These are phyloP conservation scores for Diplodia sapinea DNA, from an alignment of 2,329 filamentous ascomycete species.

Conservation along the genomic window DNA sequence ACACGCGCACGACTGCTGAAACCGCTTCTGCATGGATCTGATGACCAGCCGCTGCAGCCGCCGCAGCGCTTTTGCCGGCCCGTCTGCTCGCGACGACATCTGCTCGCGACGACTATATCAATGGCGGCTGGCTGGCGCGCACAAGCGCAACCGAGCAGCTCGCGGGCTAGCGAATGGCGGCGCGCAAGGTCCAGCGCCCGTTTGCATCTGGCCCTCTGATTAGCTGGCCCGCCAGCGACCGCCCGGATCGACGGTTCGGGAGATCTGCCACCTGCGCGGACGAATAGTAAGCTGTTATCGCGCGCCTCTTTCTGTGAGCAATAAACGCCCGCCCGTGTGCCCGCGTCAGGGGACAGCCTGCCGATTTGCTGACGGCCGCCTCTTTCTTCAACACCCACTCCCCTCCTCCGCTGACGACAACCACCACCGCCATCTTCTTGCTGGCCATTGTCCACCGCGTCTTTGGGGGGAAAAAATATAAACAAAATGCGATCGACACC, in stretches of 20 bases:
- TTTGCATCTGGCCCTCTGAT: neutral
- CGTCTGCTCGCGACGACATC: no score
- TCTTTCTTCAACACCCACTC: neutral
- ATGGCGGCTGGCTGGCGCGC: neutral
- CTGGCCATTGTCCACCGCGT: neutral
- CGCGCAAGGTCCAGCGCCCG: slow-evolving; percentile 9
- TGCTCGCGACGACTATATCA: no score
- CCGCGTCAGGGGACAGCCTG: neutral
- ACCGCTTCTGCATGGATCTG: slow-evolving; percentile 15
- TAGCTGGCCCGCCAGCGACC: neutral
- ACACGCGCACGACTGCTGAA: slow-evolving; percentile 23
- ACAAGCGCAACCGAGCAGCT: slow-evolving; percentile 8
- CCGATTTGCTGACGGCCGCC: no score
- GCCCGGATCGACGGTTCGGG: slow-evolving; percentile 27
- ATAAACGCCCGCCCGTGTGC: neutral
- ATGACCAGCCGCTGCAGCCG: neutral
- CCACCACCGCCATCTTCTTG: neutral
- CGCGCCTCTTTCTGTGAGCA: neutral
- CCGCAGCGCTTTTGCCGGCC: neutral
- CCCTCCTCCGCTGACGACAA: neutral
- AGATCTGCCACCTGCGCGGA: slow-evolving; percentile 7
- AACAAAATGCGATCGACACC: neutral
- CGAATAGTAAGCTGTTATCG: neutral
- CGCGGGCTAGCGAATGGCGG: slow-evolving; percentile 12
- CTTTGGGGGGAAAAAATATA: neutral